Base-by-base conservation (phyloP, 768 basidiomycete species). In the Arthromyces matolae region DNA sequence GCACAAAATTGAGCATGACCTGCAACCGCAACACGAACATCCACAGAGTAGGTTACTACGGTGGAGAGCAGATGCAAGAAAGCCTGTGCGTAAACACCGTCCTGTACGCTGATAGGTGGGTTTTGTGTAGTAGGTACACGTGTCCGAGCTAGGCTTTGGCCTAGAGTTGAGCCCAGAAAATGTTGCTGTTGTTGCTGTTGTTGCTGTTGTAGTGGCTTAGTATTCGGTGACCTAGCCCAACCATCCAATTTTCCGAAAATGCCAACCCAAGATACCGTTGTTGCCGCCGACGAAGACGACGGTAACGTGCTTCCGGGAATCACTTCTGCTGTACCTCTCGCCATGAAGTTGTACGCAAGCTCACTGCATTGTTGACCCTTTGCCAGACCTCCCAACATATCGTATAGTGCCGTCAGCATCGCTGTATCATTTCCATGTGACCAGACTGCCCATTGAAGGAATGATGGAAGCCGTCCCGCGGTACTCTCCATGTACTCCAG, bases 401-500 rank as follows among this genome's bases (percentile, higher is more conserved):
- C 89, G 61, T 91, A 93, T 42, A 93, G 65, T 0, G 89, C 88
- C 55, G 82, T 83, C 32, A 84, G 74, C 80, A 91, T 84, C 1
- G 79, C 78, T 5, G 78, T 60, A 51, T 91, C 88, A 50, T 84
- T 79, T 4, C 78, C 72, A 47, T 90, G 83, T 1, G 86, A 87
- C 86, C 86, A 88, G 8, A 89, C 81, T 0, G 89, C 89, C 93
- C 92, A 95, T 49, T 91, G 88, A 39, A 95, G 68, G 63, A 95
- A 94, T 1, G 82, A 76, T 1, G 83, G 80, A 0, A 90, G 71
- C 49, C 83, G 78, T 1, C 79, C 82, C 20, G 77, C 66, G 2
- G 75, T 79, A n/a, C 76, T 71, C 56, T 91, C 89, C 0, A 77
- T 57, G 28, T 67, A 65, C 54, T 88, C 82, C 51, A 81, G 61